Conservation (phyloP, 2,329 filamentous ascomycete species). For the Zalaria sp. region DNA sequence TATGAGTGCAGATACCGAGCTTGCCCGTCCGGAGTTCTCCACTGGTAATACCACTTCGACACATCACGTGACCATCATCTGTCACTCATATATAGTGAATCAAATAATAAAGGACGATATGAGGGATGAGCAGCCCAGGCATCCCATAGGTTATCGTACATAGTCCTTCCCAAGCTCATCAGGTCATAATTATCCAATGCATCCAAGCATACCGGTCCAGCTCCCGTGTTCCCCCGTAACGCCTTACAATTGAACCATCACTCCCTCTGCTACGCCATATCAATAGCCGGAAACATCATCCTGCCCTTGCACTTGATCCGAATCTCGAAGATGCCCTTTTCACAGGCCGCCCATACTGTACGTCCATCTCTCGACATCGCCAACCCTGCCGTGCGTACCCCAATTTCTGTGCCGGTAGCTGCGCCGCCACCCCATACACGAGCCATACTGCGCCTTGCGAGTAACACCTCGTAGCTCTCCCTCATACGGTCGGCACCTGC, state of each 20-base stretch:
- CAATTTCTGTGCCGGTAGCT: constrained; percentile 9
- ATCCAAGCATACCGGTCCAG: too few species aligned
- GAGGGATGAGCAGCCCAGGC: neutral
- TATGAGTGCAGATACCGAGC: too few species aligned
- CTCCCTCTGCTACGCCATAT: constrained; percentile 14
- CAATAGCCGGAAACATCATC: constrained; percentile 32
- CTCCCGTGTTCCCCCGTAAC: too few species aligned
- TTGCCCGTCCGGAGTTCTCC: too few species aligned
- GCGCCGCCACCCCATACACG: neutral
- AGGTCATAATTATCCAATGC: neutral
- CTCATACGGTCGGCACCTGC: neutral
- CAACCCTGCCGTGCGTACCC: constrained; percentile 31
- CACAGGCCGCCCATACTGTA: constrained; percentile 33
- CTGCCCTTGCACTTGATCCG: constrained; percentile 49
- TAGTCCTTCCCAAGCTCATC: neutral
- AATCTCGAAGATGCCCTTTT: constrained; percentile 66
- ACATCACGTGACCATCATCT: too few species aligned
- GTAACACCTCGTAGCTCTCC: constrained; percentile 2
- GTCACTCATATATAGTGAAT: too few species aligned
- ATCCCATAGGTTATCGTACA: neutral
- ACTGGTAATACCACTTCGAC: too few species aligned
- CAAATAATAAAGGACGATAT: too few species aligned
- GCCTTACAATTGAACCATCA: too few species aligned
- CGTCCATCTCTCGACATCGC: constrained; percentile 34
- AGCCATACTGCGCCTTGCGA: neutral